A percentile compares a stretch with the other conserved stretches of the same genome.
phyloP scores from a whole-genome alignment of 108 stramenopile species.

The Nitzschia inconspicua region DNA sequence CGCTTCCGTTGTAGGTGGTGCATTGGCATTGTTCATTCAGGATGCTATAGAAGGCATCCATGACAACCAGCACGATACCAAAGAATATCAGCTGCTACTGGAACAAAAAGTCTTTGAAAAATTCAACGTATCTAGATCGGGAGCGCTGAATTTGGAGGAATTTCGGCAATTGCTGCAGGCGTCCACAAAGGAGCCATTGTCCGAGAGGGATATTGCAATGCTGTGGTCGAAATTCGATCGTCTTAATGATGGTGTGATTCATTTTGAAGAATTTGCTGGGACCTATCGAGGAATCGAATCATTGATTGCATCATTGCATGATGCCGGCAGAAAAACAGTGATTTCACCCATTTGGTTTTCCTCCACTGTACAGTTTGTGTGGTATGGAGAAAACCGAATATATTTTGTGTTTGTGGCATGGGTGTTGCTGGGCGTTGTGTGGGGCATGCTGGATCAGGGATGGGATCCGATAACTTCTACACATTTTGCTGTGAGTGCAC shows the following conservation, averaged over 20 bases:
- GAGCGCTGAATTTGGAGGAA: conserved; percentile 31
- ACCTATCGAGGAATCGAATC: conserved; percentile 21
- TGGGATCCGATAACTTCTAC: conserved; percentile 68
- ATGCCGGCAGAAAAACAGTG: neutral
- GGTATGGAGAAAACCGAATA: conserved; percentile 37
- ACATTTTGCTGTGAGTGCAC: conserved; percentile 68
- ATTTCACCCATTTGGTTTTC: neutral
- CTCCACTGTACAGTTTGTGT: neutral
- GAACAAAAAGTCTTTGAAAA: conserved; percentile 44
- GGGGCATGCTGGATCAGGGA: conserved; percentile 46
- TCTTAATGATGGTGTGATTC: conserved; percentile 28
- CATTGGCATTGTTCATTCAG: conserved; percentile 57
- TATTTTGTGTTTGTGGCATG: conserved; percentile 48
- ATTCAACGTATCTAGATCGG: conserved; percentile 20
- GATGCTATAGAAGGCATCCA: conserved; percentile 48
- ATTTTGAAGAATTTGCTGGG: conserved; percentile 40
- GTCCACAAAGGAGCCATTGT: neutral
- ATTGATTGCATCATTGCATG: conserved; percentile 1
- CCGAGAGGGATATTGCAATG: conserved; percentile 16
- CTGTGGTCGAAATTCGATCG: conserved; percentile 39
- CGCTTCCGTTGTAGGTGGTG: conserved; percentile 64
- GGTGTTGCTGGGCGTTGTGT: conserved; percentile 41
- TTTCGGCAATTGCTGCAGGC: conserved; percentile 30
- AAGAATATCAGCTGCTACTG: conserved; percentile 43
- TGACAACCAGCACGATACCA: conserved; percentile 10